Percentiles rank a stretch among this genome's conserved stretches.
Evolutionary conservation across 805 yeast genomes (phyloP).

Genomic region (Hanseniaspora mollemarum): DNA sequence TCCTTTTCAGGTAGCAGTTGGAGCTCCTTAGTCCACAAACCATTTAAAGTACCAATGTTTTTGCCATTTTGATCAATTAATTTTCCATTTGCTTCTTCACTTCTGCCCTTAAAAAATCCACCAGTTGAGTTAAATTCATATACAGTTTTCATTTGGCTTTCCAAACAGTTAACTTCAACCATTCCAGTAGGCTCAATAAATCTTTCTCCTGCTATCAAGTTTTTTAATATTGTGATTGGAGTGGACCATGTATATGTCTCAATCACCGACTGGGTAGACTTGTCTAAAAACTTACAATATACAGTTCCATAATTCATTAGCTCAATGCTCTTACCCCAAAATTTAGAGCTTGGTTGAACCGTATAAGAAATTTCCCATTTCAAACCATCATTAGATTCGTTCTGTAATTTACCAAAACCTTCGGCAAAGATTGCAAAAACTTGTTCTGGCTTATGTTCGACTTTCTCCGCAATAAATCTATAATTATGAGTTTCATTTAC

Average conservation of each 20-base stretch:
- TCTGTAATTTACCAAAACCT: constrained; percentile 28
- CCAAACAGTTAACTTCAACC: constrained; percentile 53
- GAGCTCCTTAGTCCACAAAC: constrained; percentile 76
- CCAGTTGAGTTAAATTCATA: constrained; percentile 58
- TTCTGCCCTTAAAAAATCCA: constrained; percentile 72
- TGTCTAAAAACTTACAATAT: constrained; percentile 36
- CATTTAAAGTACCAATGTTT: constrained; percentile 29
- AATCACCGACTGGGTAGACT: constrained; percentile 35
- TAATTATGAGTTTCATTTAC: constrained; percentile 74
- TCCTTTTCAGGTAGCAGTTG: constrained; percentile 30
- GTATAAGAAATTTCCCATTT: constrained; percentile 58
- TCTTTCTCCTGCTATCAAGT: constrained; percentile 88
- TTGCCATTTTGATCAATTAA: constrained; percentile 17
- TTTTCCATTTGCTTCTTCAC: constrained; percentile 50
- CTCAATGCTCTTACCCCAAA: constrained; percentile 92
- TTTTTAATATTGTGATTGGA: constrained; percentile 73
- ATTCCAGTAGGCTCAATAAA: constrained; percentile 76
- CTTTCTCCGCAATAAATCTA: constrained; percentile 72
- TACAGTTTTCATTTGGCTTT: constrained; percentile 32
- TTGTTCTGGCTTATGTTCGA: constrained; percentile 68
- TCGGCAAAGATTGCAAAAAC: constrained; percentile 75
- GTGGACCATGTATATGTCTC: constrained; percentile 67
- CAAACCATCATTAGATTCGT: neutral
- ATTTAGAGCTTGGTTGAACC: constrained; percentile 71
- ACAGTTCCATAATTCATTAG: constrained; percentile 63